Conservation (phyloP, 2,329 filamentous ascomycete species). For the Periconia sp. region DNA sequence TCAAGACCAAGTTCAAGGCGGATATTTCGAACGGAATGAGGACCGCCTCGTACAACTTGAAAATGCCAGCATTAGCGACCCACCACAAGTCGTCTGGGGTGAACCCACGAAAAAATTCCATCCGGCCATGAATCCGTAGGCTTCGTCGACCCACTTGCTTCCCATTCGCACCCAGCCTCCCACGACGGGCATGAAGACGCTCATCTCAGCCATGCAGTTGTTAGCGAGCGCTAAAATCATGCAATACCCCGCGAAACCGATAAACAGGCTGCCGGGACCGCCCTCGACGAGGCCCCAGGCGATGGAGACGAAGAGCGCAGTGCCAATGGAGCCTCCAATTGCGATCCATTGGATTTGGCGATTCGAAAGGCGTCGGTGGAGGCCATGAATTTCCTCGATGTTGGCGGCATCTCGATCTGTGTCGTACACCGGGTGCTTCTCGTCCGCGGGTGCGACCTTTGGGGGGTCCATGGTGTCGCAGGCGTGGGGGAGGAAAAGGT, state of each 20-base stretch:
- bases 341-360: constrained; percentile 37
- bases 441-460: no score
- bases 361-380: constrained; percentile 16
- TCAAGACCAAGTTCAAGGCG: constrained; percentile 20
- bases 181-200: constrained; percentile 63
- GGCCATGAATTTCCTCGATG: constrained; percentile 5
- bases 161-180: constrained; percentile 66
- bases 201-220: constrained; percentile 68
- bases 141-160: constrained; percentile 66
- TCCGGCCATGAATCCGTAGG: constrained; percentile 62
- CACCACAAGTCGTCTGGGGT: neutral
- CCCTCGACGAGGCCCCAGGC: constrained; percentile 56
- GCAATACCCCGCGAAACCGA: constrained; percentile 62
- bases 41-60: constrained; percentile 47
- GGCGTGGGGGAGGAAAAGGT: no score
- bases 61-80: constrained; percentile 23
- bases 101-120: constrained; percentile 49
- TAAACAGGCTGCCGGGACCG: constrained; percentile 58
- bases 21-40: constrained; percentile 56
- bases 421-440: no score
- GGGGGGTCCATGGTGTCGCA: no score
- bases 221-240: constrained; percentile 62
- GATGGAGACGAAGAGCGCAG: constrained; percentile 62
- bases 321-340: constrained; percentile 34
- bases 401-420: neutral